These are phyloP conservation scores for Astrothelium subdiscretum DNA, from an alignment of 495 filamentous ascomycete species.

Conservation along the genomic window DNA sequence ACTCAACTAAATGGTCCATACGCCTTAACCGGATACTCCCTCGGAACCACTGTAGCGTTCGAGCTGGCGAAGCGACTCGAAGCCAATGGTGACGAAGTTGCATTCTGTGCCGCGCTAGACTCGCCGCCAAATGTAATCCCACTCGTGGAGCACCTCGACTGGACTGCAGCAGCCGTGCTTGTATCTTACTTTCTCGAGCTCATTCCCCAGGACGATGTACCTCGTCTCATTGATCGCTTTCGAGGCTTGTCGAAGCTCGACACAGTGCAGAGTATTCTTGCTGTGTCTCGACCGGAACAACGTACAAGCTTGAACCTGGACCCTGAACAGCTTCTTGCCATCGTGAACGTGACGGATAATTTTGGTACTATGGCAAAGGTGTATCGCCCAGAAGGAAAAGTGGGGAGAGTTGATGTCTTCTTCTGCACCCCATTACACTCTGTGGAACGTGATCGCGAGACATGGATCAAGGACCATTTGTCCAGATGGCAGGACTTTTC, in stretches of 20 bases:
- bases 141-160: background rate
- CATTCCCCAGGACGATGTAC: background rate
- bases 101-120: background rate
- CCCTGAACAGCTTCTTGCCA: background rate
- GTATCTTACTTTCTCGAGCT: background rate
- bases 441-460: background rate
- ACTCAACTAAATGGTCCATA: background rate
- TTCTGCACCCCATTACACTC: background rate
- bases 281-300: background rate
- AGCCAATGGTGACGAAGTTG: background rate
- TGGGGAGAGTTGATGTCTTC: background rate
- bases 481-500: background rate
- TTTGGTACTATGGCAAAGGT: background rate
- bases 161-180: background rate
- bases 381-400: background rate
- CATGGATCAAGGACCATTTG: background rate
- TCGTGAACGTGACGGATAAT: background rate
- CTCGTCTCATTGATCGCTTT: background rate
- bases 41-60: background rate
- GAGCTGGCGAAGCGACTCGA: background rate
- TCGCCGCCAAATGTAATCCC: background rate
- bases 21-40: background rate
- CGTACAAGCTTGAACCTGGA: background rate
- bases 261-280: background rate
- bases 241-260: background rate